A percentile compares a stretch with the other conserved stretches of the same genome.
Conservation (phyloP, 805 yeast genomes). For the Zygoascus biomembranicola region DNA sequence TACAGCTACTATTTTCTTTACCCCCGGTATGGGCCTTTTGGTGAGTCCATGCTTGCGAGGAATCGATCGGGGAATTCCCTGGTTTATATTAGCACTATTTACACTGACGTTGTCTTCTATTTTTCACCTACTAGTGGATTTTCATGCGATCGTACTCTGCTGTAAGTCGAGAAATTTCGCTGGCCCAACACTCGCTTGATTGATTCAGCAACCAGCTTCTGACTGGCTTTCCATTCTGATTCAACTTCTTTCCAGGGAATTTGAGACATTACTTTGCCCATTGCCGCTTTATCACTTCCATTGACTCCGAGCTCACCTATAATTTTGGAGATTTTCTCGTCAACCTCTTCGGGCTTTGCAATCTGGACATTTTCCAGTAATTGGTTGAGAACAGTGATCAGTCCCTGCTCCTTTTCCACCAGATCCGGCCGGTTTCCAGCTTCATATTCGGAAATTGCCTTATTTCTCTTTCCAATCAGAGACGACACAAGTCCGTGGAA, state of each 20-base stretch:
- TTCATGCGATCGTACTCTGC: slow-evolving; percentile 30
- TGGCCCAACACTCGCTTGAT: slow-evolving; percentile 14
- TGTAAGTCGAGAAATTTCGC: slow-evolving; percentile 22
- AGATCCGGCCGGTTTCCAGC: slow-evolving; percentile 43
- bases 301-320: slow-evolving; percentile 11
- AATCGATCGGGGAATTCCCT: slow-evolving; percentile 29
- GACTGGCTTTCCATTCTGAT: slow-evolving; percentile 25
- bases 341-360: slow-evolving; percentile 39
- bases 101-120: not conserved
- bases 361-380: slow-evolving; percentile 39
- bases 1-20: slow-evolving; percentile 52
- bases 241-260: slow-evolving; percentile 24
- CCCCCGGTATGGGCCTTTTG: slow-evolving; percentile 45
- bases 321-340: slow-evolving; percentile 24
- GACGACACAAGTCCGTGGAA: slow-evolving; percentile 38
- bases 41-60: slow-evolving; percentile 40
- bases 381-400: slow-evolving; percentile 35
- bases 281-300: slow-evolving; percentile 11
- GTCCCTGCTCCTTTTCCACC: slow-evolving; percentile 44
- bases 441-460: slow-evolving; percentile 41
- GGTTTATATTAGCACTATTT: slow-evolving; percentile 10
- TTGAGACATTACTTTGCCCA: slow-evolving; percentile 19
- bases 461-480: slow-evolving; percentile 33
- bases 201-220: slow-evolving; percentile 21
- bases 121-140: slow-evolving; percentile 45